Percentiles rank a stretch among this genome's conserved stretches.
Evolutionary conservation across 106 monocot genomes (phyloP).

Genomic region (Hemerocallis citrina): DNA sequence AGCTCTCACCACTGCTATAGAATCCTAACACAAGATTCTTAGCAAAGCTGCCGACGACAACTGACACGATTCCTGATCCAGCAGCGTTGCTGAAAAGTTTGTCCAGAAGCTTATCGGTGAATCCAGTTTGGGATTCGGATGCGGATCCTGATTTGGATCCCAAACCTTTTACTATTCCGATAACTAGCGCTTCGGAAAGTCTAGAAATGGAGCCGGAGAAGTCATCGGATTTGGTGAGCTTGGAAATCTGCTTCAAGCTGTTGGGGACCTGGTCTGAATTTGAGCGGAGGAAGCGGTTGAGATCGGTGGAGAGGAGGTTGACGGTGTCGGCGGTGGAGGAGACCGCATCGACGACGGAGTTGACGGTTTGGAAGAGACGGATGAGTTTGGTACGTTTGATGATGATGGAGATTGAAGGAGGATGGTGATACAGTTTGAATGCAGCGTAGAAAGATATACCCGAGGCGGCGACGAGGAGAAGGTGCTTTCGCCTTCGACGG

Average conservation of each 20-base stretch:
- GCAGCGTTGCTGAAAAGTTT: slow-evolving; percentile 40
- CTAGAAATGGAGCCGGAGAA: slow-evolving; percentile 35
- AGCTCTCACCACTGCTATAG: neutral
- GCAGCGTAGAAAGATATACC: slow-evolving; percentile 38
- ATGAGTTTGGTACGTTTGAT: slow-evolving; percentile 17
- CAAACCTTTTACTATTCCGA: slow-evolving; percentile 36
- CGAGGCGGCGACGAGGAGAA: slow-evolving; percentile 39
- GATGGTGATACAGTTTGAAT: slow-evolving; percentile 63
- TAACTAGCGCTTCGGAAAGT: slow-evolving; percentile 49
- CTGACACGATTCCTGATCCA: slow-evolving; percentile 50
- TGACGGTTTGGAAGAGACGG: slow-evolving; percentile 25
- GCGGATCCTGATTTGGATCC: neutral
- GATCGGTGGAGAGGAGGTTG: slow-evolving; percentile 45
- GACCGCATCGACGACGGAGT: slow-evolving; percentile 28
- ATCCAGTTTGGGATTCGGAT: slow-evolving; percentile 10
- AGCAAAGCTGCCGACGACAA: slow-evolving; percentile 55
- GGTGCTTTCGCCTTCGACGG: slow-evolving; percentile 28
- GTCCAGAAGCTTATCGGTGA: slow-evolving; percentile 43
- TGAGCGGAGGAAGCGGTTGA: slow-evolving; percentile 60
- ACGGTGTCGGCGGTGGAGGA: slow-evolving; percentile 40
- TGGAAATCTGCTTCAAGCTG: slow-evolving; percentile 48
- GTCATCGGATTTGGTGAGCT: slow-evolving; percentile 51
- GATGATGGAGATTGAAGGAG: slow-evolving; percentile 31
- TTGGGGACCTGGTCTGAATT: slow-evolving; percentile 57
- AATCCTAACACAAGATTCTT: slow-evolving; percentile 39